These are phyloP conservation scores for Parastagonospora avenae DNA, from an alignment of 2,329 filamentous ascomycete genomes.

Conservation along the genomic window DNA sequence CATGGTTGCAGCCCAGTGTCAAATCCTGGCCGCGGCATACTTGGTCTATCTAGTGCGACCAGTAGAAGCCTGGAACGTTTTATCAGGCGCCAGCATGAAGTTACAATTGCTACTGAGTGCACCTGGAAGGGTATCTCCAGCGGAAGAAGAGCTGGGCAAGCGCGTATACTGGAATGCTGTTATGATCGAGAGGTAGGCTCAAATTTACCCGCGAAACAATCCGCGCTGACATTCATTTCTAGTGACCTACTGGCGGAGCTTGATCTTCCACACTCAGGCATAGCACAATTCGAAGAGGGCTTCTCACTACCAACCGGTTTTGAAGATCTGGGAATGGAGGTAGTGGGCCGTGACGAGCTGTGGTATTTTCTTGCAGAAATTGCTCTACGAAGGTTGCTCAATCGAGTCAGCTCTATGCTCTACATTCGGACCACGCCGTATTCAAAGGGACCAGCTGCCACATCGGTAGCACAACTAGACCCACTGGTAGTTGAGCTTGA, in stretches of 20 bases:
- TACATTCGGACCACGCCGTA: conserved; percentile 67
- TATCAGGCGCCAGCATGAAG: conserved; percentile 81
- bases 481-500: conserved; percentile 81
- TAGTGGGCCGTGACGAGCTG: conserved; percentile 74
- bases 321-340: conserved; percentile 68
- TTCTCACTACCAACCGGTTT: conserved; percentile 80
- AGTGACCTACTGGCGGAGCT: conserved; percentile 76
- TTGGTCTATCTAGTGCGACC: conserved; percentile 82
- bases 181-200: conserved; percentile 68
- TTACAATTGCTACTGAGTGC: conserved; percentile 78
- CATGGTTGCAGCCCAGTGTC: conserved; percentile 78
- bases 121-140: conserved; percentile 70
- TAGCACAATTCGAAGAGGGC: conserved; percentile 80
- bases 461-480: conserved; percentile 74
- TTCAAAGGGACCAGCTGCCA: conserved; percentile 52
- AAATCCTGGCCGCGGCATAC: conserved; percentile 80
- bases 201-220: background rate
- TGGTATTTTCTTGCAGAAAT: conserved; percentile 90
- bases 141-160: conserved; percentile 74
- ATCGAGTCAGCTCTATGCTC: conserved; percentile 78
- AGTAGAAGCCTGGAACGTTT: conserved; percentile 79
- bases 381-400: conserved; percentile 75
- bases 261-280: conserved; percentile 80
- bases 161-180: conserved; percentile 85
- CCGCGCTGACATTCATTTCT: conserved; percentile 3